These are phyloP conservation scores for Cordyceps tenuipes DNA, from an alignment of 2,329 filamentous ascomycete genomes.

Conservation along the genomic window DNA sequence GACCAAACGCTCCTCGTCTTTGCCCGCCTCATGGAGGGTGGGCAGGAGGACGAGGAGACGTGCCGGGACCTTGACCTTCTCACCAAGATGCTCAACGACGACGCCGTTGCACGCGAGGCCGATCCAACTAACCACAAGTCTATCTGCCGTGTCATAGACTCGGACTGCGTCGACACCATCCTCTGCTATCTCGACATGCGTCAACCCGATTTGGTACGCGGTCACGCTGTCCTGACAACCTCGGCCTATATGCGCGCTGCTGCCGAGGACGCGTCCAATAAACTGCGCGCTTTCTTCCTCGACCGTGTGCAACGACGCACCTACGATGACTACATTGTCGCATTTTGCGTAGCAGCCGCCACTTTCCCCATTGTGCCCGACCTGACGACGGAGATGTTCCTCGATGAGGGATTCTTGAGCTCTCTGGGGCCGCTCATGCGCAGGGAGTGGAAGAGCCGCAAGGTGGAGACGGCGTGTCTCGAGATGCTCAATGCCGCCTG, in stretches of 20 bases:
- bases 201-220: conserved; percentile 62
- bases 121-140: conserved; percentile 33
- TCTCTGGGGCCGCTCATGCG: conserved; percentile 69
- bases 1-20: conserved; percentile 70
- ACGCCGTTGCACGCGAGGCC: conserved; percentile 37
- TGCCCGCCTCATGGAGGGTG: conserved; percentile 83
- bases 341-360: conserved; percentile 84
- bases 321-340: conserved; percentile 81
- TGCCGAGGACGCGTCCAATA: conserved; percentile 59
- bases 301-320: conserved; percentile 63
- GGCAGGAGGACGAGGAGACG: conserved; percentile 70
- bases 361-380: conserved; percentile 80
- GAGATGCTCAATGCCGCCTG: conserved; percentile 90
- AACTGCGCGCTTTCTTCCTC: conserved; percentile 68
- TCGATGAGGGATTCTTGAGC: conserved; percentile 78
- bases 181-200: conserved; percentile 82
- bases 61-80: conserved; percentile 50
- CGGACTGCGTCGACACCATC: conserved; percentile 74
- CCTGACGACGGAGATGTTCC: conserved; percentile 68
- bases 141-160: conserved; percentile 57
- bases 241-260: conserved; percentile 78
- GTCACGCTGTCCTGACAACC: conserved; percentile 72
- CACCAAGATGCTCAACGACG: conserved; percentile 51
- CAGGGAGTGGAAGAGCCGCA: conserved; percentile 72
- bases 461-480: conserved; percentile 77